These are phyloP conservation scores for Didymellaceae sp. DNA, from an alignment of 2,329 filamentous ascomycete genomes.

Conservation along the genomic window DNA sequence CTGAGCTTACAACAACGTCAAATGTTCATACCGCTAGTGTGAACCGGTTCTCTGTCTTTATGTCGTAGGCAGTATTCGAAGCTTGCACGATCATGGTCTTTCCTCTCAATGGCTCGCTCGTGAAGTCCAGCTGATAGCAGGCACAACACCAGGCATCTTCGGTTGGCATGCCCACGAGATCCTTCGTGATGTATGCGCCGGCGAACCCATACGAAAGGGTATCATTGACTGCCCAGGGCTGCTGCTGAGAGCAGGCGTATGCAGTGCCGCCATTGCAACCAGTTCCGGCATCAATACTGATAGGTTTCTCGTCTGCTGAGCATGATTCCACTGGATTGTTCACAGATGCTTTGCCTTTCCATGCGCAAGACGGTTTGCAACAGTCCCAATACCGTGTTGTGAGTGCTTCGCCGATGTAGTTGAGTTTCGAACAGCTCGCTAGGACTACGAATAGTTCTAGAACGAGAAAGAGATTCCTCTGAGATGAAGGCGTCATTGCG, in stretches of 20 bases:
- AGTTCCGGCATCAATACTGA: constrained; percentile 55
- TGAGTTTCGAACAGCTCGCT: constrained; percentile 29
- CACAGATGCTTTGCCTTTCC: constrained; percentile 64
- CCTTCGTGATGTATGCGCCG: constrained; percentile 60
- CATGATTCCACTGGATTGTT: constrained; percentile 61
- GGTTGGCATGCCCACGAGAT: constrained; percentile 49
- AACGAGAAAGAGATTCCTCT: constrained; percentile 13
- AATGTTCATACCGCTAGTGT: constrained; percentile 42
- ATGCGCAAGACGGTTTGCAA: constrained; percentile 72
- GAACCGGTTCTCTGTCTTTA: constrained; percentile 43
- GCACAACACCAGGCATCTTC: constrained; percentile 71
- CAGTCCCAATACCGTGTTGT: constrained; percentile 61
- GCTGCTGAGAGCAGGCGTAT: constrained; percentile 65
- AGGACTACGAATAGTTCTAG: constrained; percentile 31
- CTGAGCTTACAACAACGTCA: neutral
- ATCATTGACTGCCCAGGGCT: constrained; percentile 67
- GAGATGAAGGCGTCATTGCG: constrained; percentile 44
- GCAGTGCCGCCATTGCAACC: constrained; percentile 65
- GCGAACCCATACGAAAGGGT: constrained; percentile 69
- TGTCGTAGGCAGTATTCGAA: constrained; percentile 63
- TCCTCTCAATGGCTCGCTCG: constrained; percentile 60
- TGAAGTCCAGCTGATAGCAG: constrained; percentile 69
- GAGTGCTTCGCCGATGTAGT: constrained; percentile 40
- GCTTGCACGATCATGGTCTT: constrained; percentile 71
- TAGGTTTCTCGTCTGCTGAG: constrained; percentile 61